phyloP scores from a whole-genome alignment of 768 basidiomycete species.

The Lyophyllum atratum region DNA sequence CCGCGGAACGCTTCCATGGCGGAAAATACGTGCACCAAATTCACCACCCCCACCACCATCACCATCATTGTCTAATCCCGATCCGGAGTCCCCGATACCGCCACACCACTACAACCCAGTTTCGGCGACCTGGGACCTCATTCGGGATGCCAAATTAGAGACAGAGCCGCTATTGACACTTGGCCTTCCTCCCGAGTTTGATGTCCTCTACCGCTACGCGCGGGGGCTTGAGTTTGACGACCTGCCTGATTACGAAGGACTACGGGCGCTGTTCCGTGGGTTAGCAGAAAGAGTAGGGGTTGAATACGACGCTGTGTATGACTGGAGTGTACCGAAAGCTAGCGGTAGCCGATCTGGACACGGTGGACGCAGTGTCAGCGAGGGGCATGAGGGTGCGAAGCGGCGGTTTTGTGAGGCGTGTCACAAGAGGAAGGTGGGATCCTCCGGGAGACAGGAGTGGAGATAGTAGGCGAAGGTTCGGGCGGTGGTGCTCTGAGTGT shows the following conservation, averaged over 20 bases:
- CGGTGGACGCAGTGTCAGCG: constrained; percentile 20
- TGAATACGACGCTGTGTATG: constrained; percentile 52
- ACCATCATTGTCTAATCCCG: constrained; percentile 19
- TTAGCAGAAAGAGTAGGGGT: constrained; percentile 56
- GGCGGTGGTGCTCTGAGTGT: constrained; percentile 5
- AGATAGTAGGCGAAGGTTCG: constrained; percentile 10
- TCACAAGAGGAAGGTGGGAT: constrained; percentile 29
- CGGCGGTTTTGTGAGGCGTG: constrained; percentile 43
- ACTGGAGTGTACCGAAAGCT: constrained; percentile 38
- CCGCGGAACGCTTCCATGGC: constrained; percentile 78
- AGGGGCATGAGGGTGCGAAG: constrained; percentile 15
- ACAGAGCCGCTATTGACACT: constrained; percentile 69
- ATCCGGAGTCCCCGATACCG: constrained; percentile 12
- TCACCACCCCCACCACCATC: constrained; percentile 29
- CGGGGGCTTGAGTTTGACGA: constrained; percentile 86
- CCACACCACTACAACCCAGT: constrained; percentile 51
- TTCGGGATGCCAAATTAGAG: constrained; percentile 71
- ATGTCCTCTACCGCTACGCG: constrained; percentile 78
- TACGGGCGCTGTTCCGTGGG: constrained; percentile 70
- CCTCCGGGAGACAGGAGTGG: constrained; percentile 15
- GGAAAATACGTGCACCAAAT: constrained; percentile 61
- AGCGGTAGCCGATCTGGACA: constrained; percentile 15
- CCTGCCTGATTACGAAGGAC: constrained; percentile 84
- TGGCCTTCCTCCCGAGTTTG: constrained; percentile 80
- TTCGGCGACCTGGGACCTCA: constrained; percentile 74